Evolutionary conservation across 176 grass and related monocot species (phyloP).

Genomic region (Eleusine coracana): DNA sequence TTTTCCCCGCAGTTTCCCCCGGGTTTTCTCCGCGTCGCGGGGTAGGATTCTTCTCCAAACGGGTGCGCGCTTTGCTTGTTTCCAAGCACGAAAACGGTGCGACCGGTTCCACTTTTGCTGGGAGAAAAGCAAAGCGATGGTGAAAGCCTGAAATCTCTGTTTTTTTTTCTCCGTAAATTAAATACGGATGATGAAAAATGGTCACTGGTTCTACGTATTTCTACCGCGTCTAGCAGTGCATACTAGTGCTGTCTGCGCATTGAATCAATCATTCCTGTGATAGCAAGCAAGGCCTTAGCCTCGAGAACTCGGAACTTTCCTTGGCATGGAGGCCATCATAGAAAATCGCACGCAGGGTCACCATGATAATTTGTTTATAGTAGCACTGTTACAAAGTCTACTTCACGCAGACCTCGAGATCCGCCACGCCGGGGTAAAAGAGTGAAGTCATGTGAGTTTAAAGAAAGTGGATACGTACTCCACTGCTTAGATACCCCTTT

Average conservation of each 20-base stretch:
- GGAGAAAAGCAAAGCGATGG: background rate
- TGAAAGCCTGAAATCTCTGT: too few relatives aligned
- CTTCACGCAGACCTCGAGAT: slow-evolving; percentile 6
- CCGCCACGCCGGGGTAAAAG: slow-evolving; percentile 1
- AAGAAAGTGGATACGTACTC: background rate
- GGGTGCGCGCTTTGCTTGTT: background rate
- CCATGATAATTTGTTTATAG: background rate
- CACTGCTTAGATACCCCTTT: background rate
- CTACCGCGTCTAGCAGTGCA: background rate
- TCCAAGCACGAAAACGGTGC: background rate
- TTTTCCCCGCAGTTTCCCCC: slow-evolving; percentile 37
- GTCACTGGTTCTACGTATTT: background rate
- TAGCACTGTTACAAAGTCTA: background rate
- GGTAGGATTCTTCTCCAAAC: slow-evolving; percentile 14
- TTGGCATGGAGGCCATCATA: too few relatives aligned
- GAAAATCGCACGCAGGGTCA: too few relatives aligned
- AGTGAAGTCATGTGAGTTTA: background rate
- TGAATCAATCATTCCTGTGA: slow-evolving; percentile 1
- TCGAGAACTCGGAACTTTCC: slow-evolving; percentile 2
- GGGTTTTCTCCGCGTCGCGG: background rate
- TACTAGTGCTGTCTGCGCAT: background rate
- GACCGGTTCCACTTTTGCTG: slow-evolving; percentile 25
- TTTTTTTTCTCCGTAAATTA: too few relatives aligned
- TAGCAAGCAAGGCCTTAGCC: slow-evolving; percentile 35
- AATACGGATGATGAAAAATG: background rate